A percentile compares a stretch with the other conserved stretches of the same genome.
Conservation (phyloP, 75 land plant species). For the Ceratopteris richardii region DNA sequence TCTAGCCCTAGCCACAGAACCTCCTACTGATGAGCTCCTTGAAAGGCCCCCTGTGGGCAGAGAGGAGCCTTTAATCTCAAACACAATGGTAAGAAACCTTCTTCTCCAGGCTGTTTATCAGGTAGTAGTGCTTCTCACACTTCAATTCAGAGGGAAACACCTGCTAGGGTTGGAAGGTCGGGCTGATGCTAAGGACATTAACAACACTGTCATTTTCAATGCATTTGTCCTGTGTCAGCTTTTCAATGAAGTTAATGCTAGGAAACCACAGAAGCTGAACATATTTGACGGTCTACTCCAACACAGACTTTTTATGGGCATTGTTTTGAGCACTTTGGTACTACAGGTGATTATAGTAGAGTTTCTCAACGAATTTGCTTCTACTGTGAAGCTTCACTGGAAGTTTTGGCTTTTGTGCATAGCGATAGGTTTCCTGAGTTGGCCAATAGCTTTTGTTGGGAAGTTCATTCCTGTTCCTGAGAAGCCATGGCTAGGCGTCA, state of each 20-base stretch:
- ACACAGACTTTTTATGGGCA: conserved; percentile 37
- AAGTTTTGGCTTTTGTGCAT: conserved; percentile 55
- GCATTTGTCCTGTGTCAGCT: conserved; percentile 58
- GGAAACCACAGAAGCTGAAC: conserved; percentile 40
- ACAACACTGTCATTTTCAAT: conserved; percentile 45
- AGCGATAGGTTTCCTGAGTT: conserved; percentile 62
- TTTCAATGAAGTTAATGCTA: conserved; percentile 52
- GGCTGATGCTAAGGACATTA: conserved; percentile 27
- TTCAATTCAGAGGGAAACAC: conserved; percentile 39
- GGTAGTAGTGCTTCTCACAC: conserved; percentile 27
- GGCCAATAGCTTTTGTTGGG: conserved; percentile 59
- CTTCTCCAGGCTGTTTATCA: conserved; percentile 44
- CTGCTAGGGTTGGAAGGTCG: conserved; percentile 17
- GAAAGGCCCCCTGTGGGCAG: conserved; percentile 39
- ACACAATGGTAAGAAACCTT: conserved; percentile 12
- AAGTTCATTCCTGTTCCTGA: conserved; percentile 76
- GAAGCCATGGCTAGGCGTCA: no score
- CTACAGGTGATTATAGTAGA: conserved; percentile 70
- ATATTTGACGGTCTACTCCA: conserved; percentile 35
- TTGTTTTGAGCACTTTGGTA: conserved; percentile 29
- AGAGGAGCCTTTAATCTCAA: conserved; percentile 17
- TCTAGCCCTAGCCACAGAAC: conserved; percentile 51
- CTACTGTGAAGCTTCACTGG: conserved; percentile 55
- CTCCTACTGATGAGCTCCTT: conserved; percentile 42
- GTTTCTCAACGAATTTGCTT: conserved; percentile 65